phyloP scores from a whole-genome alignment of 1,284 basidiomycete genomes.

The Inonotus obliquus region DNA sequence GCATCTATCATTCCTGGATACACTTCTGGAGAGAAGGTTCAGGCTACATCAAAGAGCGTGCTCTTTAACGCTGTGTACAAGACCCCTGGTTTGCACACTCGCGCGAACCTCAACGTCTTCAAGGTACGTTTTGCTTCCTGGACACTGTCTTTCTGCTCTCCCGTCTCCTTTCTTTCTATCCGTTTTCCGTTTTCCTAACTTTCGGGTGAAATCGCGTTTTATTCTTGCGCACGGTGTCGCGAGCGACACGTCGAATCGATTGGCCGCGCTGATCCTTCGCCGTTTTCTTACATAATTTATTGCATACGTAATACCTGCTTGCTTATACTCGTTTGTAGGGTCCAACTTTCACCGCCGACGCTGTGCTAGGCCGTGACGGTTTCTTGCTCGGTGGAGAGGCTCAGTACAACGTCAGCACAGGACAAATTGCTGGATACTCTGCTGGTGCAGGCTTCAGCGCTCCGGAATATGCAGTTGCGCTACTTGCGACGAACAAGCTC shows the following conservation, averaged over 20 bases:
- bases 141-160: constrained; percentile 6
- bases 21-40: constrained; percentile 42
- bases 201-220: neutral
- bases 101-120: constrained; percentile 91
- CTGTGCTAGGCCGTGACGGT: constrained; percentile 94
- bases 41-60: constrained; percentile 67
- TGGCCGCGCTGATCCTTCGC: constrained; percentile 11
- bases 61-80: constrained; percentile 88
- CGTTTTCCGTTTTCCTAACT: neutral
- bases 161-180: neutral
- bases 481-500: constrained; percentile 95
- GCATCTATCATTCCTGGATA: constrained; percentile 86
- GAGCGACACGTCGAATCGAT: neutral
- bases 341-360: constrained; percentile 94
- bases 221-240: neutral
- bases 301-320: constrained; percentile 1
- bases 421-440: constrained; percentile 89
- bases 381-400: constrained; percentile 97
- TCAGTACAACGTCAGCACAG: constrained; percentile 94
- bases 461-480: constrained; percentile 93
- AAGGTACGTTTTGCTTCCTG: constrained; percentile 54
- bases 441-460: constrained; percentile 93
- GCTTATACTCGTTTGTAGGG: constrained; percentile 50
- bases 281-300: neutral
- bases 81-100: constrained; percentile 93